Percentiles rank a stretch among this genome's conserved stretches.
phyloP scores from a whole-genome alignment of 164 flowering plant species.

The Saururus chinensis region DNA sequence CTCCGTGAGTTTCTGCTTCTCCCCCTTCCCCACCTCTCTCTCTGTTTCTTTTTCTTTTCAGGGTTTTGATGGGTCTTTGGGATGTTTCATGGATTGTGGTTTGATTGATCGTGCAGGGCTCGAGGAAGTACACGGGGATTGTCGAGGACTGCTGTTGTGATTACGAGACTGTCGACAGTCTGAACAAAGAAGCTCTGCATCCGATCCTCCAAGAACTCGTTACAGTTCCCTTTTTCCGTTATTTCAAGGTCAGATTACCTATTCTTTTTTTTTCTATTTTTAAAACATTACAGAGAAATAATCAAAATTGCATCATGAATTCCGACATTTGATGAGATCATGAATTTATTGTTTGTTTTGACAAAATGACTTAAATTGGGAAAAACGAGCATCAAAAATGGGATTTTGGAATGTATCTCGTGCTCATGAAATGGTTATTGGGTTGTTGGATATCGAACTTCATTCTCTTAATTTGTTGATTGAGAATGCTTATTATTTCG shows the following conservation, averaged over 20 bases:
- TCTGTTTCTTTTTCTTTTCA: not conserved
- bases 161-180: conserved; percentile 71
- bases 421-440: too few species aligned
- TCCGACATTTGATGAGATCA: too few species aligned
- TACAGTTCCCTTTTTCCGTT: conserved; percentile 74
- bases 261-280: too few species aligned
- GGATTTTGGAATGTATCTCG: too few species aligned
- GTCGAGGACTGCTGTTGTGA: conserved; percentile 96
- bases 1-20: not conserved
- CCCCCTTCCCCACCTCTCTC: too few species aligned
- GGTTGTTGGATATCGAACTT: too few species aligned
- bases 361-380: too few species aligned
- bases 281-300: too few species aligned
- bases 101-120: conserved; percentile 25
- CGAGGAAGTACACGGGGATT: conserved; percentile 63
- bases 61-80: too few species aligned
- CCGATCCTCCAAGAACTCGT: conserved; percentile 84
- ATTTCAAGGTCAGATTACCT: conserved; percentile 59
- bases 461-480: not conserved
- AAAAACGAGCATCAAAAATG: too few species aligned
- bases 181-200: conserved; percentile 63
- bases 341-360: too few species aligned
- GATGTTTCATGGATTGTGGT: not conserved
- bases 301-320: too few species aligned
- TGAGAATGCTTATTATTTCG: not conserved